Base-by-base conservation (phyloP, 345 rosid species). In the Salix brachista region DNA sequence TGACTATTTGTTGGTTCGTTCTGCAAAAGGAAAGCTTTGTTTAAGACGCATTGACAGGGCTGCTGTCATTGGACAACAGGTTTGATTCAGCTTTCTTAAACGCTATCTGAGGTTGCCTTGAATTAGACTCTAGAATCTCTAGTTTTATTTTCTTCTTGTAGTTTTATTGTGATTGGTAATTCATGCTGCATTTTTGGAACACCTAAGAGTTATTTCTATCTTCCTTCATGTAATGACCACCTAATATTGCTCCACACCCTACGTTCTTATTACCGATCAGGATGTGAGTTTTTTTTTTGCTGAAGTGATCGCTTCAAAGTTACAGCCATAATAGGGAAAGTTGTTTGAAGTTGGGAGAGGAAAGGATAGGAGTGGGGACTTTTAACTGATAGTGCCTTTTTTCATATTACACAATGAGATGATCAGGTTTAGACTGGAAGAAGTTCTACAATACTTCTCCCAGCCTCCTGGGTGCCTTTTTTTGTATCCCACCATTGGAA, bases 11-110 rank as follows among this genome's bases (percentile, higher is more conserved):
- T 85, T 96, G 89, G 87, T 96, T 80, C 91, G 98, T 69, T 92
- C 99, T 56, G 87, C 98, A 36, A 96, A 96, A 72, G 99, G 99
- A 82, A 96, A 96, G 86, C 94, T 96, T 78, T 91, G 97, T 37
- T 77, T 93, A 69, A 87, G 98, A 79, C 96, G 99, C 74, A 92
- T 96, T 42, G 97, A 96, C 85, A 91, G 86, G 89, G 86, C 93
- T 75, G 89, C 88, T 82, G 94, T 86, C 78, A 97, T 96, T 21
- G 98, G 98, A 58, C 98, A 96, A 80, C 97, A 96, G 98, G 98
- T 96, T 78, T 85, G 89, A 18, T 67, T 26, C 32, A 65, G n/a
- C 62, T n/a, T 58, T 65, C 39, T 65, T 65, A 30, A 4, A 34
- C 30, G 18, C 11, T 65, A 25, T 30, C 25, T 5, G 13, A 36